Conservation (phyloP, 2,329 filamentous ascomycete species). For the Colletotrichum scovillei region DNA sequence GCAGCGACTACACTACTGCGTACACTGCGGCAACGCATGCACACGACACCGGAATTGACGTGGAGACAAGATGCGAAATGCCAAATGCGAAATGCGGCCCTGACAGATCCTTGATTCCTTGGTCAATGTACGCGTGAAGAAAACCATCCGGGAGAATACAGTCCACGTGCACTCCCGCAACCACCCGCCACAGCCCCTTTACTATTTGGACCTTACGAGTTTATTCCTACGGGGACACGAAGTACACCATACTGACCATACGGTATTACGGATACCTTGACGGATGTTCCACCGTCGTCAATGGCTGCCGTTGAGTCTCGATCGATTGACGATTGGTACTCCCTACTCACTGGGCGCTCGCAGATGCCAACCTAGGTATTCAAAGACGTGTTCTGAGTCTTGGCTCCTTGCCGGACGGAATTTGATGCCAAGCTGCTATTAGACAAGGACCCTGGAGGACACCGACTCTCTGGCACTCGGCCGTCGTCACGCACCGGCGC, state of each 20-base stretch:
- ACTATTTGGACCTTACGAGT: no score
- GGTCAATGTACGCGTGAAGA: not conserved
- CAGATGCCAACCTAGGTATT: not conserved
- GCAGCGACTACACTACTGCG: not conserved
- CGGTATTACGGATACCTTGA: not conserved
- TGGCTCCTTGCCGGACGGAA: not conserved
- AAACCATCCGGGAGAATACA: not conserved
- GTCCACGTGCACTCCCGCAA: constrained; percentile 5
- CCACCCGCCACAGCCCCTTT: not conserved
- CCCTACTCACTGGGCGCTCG: not conserved
- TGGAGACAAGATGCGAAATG: not conserved
- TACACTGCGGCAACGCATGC: not conserved
- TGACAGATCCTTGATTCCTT: not conserved
- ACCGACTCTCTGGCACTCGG: constrained; percentile 1
- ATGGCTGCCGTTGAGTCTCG: not conserved
- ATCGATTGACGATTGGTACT: not conserved
- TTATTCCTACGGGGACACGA: no score
- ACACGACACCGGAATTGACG: not conserved
- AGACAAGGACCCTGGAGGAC: constrained; percentile 7
- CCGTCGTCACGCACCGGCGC: constrained; percentile 1
- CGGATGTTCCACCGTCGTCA: not conserved
- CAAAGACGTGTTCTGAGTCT: not conserved
- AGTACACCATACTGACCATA: no score
- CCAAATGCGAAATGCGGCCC: not conserved
- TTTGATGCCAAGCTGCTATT: not conserved